Evolutionary conservation across 2,329 filamentous ascomycete species (phyloP), one percentile per base, ranked within the genome.

Genomic region (Amauroascus niger): DNA sequence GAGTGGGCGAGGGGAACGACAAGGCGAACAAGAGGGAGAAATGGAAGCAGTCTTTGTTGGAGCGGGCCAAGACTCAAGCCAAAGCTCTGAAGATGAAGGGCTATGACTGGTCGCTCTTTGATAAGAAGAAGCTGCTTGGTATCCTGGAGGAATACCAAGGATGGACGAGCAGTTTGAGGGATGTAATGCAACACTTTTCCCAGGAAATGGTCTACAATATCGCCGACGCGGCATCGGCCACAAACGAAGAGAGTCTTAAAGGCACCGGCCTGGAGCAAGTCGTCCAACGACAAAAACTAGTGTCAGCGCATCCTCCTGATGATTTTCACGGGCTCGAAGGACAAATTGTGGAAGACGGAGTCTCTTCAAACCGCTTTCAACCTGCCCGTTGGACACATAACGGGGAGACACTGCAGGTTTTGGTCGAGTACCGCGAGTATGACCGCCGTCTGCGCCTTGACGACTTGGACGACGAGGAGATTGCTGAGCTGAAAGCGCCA

Each of bases 41-140:
- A 28, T 49, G 35, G 54, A 58, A 61, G 44, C 53, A 60, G 48
- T 61, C 56, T 0, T 52, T 65, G n/a, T 28, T 61, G n/a, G 57
- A 63, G 18, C 54, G 59, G 14, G 61, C 54, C 3, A 65, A 64
- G 57, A 52, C 14, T 20, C 61, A 62, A 37, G 61, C 58, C 18
- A 61, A 59, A 28, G 28, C 47, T 1, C 56, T 64, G 18, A 66
- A 65, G 51, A 44, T 59, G 24, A 61, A 64, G 33, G 60, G 62
- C 2, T 63, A 62, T 28, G 60, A 67, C 57, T 67, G 65, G 64
- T 61, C 64, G 2, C 59, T 67, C 6, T 67, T 66, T 39, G 64
- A 67, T 52, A 64, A 60, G 54, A 59, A 63, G 51, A 64, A 61
- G 50, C 53, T 67, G 46, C 49, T 60, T 24, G 40, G 44, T 7